Evolutionary conservation across 768 basidiomycete genomes (phyloP), one percentile per base, ranked within the genome.

Genomic region (Mycena venus): DNA sequence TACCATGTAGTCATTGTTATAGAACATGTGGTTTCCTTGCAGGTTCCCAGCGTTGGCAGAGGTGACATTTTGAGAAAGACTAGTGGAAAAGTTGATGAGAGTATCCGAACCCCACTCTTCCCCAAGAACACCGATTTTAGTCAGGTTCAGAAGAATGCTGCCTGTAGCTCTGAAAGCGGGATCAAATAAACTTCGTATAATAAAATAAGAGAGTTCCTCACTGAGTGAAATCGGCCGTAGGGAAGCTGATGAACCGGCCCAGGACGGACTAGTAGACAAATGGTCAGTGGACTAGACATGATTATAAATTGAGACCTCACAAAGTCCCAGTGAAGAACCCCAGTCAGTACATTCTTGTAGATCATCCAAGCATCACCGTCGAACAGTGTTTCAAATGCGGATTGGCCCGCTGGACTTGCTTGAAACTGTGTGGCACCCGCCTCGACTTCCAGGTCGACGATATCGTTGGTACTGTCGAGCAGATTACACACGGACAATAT

Each of bases 331-430:
- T 93, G 92, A 56, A 91, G 78, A 21, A 90, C 87, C 5, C 86
- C 82, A 1, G 93, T 92, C 31, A 87, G 60, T 12, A 85, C 80
- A 78, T 94, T 94, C 15, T 84, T 83, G 77, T 88, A 92, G 31
- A 93, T 90, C 92, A 94, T 93, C 93, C 93, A 95, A 55, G 85
- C 83, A 72, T 91, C 85, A 0, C 90, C 93, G 36, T 90, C 85
- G 70, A 94, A 86, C 6, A 92, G 82, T 15, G 86, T 88, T 11
- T 86, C 88, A 60, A 94, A 88, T 0, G 92, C 92, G 31, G 77
- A 69, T 74, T 86, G 83, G 15, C 88, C 84, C 15, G 79, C 80
- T 8, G 82, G 66, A 15, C 80, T 81, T 3, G 91, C 92, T 44
- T 85, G 84, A 78, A 89, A 93, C 36, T 84, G 83, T 1, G 93